These are phyloP conservation scores for Astrothelium macrocarpum DNA, from an alignment of 495 filamentous ascomycete genomes.

Conservation along the genomic window DNA sequence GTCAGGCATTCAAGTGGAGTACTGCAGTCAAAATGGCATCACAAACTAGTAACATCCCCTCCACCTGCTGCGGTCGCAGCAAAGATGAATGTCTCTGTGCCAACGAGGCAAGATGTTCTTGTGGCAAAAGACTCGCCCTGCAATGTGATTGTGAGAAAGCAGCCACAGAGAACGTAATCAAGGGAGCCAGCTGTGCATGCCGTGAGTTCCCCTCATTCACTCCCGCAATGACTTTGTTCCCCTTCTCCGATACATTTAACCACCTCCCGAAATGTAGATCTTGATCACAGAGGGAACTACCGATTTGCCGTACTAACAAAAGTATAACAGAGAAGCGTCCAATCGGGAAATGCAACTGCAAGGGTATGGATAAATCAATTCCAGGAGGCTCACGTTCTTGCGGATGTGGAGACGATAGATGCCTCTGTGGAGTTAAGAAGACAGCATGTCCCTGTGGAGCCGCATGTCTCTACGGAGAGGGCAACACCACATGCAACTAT, in stretches of 20 bases:
- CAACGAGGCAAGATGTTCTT: constrained; percentile 67
- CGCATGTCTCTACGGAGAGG: too few species aligned
- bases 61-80: constrained; percentile 56
- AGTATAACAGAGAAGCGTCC: background rate
- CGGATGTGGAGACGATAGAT: too few species aligned
- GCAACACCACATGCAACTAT: too few species aligned
- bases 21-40: constrained; percentile 9
- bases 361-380: constrained; percentile 11
- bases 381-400: too few species aligned
- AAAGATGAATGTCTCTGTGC: constrained; percentile 51
- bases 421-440: too few species aligned
- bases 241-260: too few species aligned
- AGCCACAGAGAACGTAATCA: constrained; percentile 57
- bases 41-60: constrained; percentile 36
- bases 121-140: constrained; percentile 75
- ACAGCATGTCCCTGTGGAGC: too few species aligned
- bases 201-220: constrained; percentile 41
- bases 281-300: too few species aligned
- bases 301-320: background rate
- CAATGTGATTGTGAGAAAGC: constrained; percentile 80
- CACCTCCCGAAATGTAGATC: too few species aligned
- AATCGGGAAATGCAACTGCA: background rate
- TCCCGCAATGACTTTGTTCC: too few species aligned
- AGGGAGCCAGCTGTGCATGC: constrained; percentile 77
- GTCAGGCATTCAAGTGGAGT: too few species aligned